These are phyloP conservation scores for Backusella parvicylindrica DNA, from an alignment of 192 early-diverging fungal species.

Conservation along the genomic window DNA sequence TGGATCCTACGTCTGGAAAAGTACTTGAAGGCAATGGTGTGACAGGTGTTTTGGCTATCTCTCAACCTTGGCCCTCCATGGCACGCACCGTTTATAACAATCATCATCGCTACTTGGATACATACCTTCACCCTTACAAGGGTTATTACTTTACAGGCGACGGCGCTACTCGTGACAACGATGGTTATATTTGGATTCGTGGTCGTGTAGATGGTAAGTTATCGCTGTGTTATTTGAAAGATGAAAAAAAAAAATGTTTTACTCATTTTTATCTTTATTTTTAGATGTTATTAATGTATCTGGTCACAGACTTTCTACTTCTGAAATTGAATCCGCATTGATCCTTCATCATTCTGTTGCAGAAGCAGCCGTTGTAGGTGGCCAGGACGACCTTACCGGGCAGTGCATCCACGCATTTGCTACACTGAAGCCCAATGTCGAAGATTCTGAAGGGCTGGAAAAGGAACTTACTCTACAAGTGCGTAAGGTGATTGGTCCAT, in stretches of 20 bases:
- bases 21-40: slow-evolving; percentile 81
- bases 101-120: slow-evolving; percentile 89
- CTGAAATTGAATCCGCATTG: slow-evolving; percentile 91
- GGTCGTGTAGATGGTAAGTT: slow-evolving; percentile 70
- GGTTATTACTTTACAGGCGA: slow-evolving; percentile 97
- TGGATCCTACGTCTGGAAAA: slow-evolving; percentile 83
- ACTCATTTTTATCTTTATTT: neutral
- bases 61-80: slow-evolving; percentile 85
- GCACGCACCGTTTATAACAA: slow-evolving; percentile 87
- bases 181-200: slow-evolving; percentile 95
- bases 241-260: neutral
- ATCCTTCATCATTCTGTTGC: slow-evolving; percentile 78
- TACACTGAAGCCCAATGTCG: slow-evolving; percentile 64
- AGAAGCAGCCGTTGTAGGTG: slow-evolving; percentile 90
- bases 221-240: neutral
- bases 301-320: slow-evolving; percentile 88
- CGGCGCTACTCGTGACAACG: slow-evolving; percentile 84
- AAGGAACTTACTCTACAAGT: slow-evolving; percentile 71
- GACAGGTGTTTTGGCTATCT: slow-evolving; percentile 89
- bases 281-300: slow-evolving; percentile 89
- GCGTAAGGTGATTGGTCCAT: slow-evolving; percentile 86
- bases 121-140: slow-evolving; percentile 84
- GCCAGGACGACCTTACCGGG: slow-evolving; percentile 83
- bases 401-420: slow-evolving; percentile 86
- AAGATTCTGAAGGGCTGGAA: slow-evolving; percentile 42